Evolutionary conservation across 306 rosid genomes (phyloP), one percentile per base, ranked within the genome.

Genomic region (Rosa chinensis): DNA sequence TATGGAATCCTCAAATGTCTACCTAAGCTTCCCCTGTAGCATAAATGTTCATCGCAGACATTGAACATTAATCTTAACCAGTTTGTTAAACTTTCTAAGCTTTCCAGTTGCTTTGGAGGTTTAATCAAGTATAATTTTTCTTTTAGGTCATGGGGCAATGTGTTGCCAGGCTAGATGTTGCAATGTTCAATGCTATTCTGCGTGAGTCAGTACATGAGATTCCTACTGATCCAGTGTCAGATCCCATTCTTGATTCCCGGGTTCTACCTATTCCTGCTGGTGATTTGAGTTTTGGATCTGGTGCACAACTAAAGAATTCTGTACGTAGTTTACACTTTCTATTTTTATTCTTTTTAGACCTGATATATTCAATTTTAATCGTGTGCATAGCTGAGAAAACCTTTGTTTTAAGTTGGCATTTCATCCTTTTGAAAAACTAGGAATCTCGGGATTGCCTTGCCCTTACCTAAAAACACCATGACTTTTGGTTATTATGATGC

Each of bases 191-290:
- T 86, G 99, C 98, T 70, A 90, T 95, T 81, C 88, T 95, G 82
- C 92, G 99, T 39, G 99, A 95, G 89, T 95, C 99, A 25, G 96
- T 89, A 75, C 88, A 86, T 72, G 99, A 95, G 87, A 88, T 95
- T 71, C 99, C 99, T 35, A 95, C 98, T 40, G 99, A 95, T 85
- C 99, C 99, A 35, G 82, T 95, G 64, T 95, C 99, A 42, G 99
- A 95, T 82, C 99, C 99, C 75, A 92, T 95, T 39, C 81, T 93
- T 56, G 99, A 95, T 87, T 84, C 97, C 42, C 90, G 86, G 81
- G 99, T 95, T 84, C 85, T 95, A 84, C 98, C 99, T 39, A 95
- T 95, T 83, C 97, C 97, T 8, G 98, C 98, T 35, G 99, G 99
- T 68, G 87, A 95, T 82, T 87, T 95, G 88, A 95, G 99, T 80